Base-by-base conservation (phyloP, 2,329 filamentous ascomycete genomes). In the Xylariales sp. region DNA sequence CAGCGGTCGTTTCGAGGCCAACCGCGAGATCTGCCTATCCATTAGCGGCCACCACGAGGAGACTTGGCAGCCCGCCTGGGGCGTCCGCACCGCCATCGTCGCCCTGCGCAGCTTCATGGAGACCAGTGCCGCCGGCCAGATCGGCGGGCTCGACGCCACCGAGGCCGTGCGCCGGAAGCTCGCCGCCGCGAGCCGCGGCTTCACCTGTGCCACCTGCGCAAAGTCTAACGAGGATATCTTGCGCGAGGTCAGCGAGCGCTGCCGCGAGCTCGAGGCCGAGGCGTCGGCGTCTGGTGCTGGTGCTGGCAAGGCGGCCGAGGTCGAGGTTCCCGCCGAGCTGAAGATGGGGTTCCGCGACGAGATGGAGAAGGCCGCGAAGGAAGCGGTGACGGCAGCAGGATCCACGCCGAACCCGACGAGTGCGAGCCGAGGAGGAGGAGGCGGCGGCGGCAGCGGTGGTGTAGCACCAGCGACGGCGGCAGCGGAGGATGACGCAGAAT, bases 61-160 rank as follows among this genome's bases (percentile, higher is more conserved):
- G 68, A 95, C 88, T 13, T 98, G 93, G 93, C 91, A 96, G 72
- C 93, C 93, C 0, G 93, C 93, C 1, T 98, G 93, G 93, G 93
- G 93, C 0, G 84, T 98, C 8, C 76, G 93, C 42, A 97, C 93
- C 4, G 91, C 93, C 13, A 67, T 98, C 6, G 76, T 82, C 29
- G 79, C 79, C 12, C 78, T 97, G 33, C 70, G 93, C 38, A 85
- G 79, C 50, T 96, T 96, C 62, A 97, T 98, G 89, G 89, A 94
- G 59, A 90, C 85, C 4, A 87, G 91, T 50, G 81, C 86, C 7
- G 80, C 78, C 50, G 93, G 93, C 1, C 93, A 97, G 67, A 70
- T 98, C 2, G 93, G 93, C 11, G 93, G 93, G 0, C 70, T 97
- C 52, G 90, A 96, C 48, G 83, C 83, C 4, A 77, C 69, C 18